Evolutionary conservation across 352 stramenopile species (phyloP), one percentile per base, ranked within the genome.

Genomic region (Globisporangium irregulare): DNA sequence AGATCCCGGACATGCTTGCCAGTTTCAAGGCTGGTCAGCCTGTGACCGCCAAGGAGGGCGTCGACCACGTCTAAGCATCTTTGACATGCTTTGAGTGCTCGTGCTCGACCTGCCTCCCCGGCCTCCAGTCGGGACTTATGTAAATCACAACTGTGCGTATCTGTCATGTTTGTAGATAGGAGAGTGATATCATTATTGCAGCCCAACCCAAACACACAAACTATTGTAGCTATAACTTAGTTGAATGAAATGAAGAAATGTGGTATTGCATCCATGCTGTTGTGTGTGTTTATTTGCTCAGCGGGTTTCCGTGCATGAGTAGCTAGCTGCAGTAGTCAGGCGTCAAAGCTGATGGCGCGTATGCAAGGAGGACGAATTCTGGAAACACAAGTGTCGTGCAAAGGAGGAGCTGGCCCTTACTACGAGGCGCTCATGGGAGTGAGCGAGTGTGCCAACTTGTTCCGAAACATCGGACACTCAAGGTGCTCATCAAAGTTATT

Each of bases 1-100:
- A 90, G 34, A 81, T 89, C 66, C 82, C 84, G 4, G 82, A 80
- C 62, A 71, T 90, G 64, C 70, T 75, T 58, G 73, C 67, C 36
- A 71, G 73, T 48, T 75, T 92, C 71, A 85, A 81, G 69, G 64
- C 66, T 32, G 59, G 64, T 59, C 59, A 64, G 20, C 64, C 41
- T 25, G 41, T 64, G 54, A 65, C 67, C 38, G 38, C 67, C 18
- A 79, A 82, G 73, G 71, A 78, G 59, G 58, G 61, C 50, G 63
- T 64, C 46, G 70, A 77, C 46, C 72, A 70, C 32, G 68, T 66
- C 43, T 81, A 70, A 74, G 56, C 20, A 29, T 25, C 10, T 27
- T 27, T 14, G 3, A 12, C 9, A 32, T 25, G 38, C 18, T 61
- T 15, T 14, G 27, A 27, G 56, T n/a, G 12, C 38, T 20, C 38